Base-by-base conservation (phyloP, 192 early-diverging fungal species). In the Rhizophagus clarus region DNA sequence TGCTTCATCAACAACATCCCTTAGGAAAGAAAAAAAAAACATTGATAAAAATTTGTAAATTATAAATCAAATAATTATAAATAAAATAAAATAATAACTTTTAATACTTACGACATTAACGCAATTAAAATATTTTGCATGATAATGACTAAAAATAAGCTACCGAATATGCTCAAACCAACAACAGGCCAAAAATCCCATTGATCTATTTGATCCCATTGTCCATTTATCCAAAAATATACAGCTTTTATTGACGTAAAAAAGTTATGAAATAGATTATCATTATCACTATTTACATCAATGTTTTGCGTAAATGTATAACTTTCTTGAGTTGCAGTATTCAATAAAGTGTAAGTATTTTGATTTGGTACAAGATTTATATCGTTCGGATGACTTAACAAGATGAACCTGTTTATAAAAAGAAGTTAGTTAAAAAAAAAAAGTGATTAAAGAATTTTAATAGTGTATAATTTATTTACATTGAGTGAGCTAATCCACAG, bases 111-210 rank as follows among this genome's bases (percentile, higher is more conserved):
- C 74, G 60, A 40, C 74, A 76, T 76, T 2, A 76, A 76, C 1
- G 60, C 74, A 63, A 76, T 76, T n/a, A 76, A 64, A 29, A 76
- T 40, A 76, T 76, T 76, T 60, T 76, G 74, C 74, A 76, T 76
- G 24, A 76, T 14, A 40, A 34, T 76, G 12, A 63, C 61, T 3
- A 74, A 20, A 11, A 74, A 74, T 10, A 74, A 29, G 32, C 73
- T 74, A 14, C 49, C 47, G 11, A 45, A 45, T 45, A 45, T 45
- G 11, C 61, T 61, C 6, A 72, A n/a, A 14, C 31, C 34, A 34
- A 42, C 70, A 34, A 72, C 70, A 42, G 70, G 70, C 70, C 70
- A 72, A 72, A 49, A 72, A 72, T 72, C 22, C 70, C 70, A 72
- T n/a, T 72, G 24, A 11, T 20, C 12, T n/a, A 72, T 17, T 45